Evolutionary conservation across 163 green algal species (phyloP).

Genomic region (Scenedesmus sp.): DNA sequence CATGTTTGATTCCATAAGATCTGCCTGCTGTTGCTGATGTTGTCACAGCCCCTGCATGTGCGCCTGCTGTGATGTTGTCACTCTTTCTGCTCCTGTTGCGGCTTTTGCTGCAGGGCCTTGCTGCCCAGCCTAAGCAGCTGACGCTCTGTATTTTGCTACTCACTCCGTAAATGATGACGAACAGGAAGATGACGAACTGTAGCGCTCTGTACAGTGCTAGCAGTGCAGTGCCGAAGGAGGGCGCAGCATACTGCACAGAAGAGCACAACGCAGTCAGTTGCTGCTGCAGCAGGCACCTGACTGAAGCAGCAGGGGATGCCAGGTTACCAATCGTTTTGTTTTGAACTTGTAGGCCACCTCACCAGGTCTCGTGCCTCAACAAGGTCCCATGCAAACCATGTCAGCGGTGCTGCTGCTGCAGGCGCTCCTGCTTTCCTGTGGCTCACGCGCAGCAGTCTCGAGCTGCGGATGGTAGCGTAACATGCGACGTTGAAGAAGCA

Average conservation of each 20-base stretch:
- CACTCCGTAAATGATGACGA: slow-evolving; percentile 3
- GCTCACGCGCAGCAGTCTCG: not conserved
- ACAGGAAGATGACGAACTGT: slow-evolving; percentile 4
- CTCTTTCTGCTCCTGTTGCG: no score
- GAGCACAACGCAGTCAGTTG: not conserved
- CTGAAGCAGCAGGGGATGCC: not conserved
- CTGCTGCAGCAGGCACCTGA: not conserved
- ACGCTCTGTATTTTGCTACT: not conserved
- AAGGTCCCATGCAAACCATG: slow-evolving; percentile 47
- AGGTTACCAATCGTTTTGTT: no score
- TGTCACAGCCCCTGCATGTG: no score
- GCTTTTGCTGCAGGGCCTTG: not conserved
- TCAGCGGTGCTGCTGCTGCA: slow-evolving; percentile 10
- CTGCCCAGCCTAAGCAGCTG: not conserved
- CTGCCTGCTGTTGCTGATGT: no score
- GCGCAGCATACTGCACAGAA: not conserved
- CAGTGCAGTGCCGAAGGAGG: not conserved
- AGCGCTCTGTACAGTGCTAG: slow-evolving; percentile 19
- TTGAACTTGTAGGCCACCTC: not conserved
- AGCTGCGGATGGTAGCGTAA: not conserved
- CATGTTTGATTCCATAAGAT: no score
- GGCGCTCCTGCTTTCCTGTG: not conserved
- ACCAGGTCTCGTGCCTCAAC: slow-evolving; percentile 11
- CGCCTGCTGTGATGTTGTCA: no score
- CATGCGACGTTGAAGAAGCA: slow-evolving; percentile 12